phyloP scores from a whole-genome alignment of 495 filamentous ascomycete genomes.

The Lasiosphaeriaceae sp. region DNA sequence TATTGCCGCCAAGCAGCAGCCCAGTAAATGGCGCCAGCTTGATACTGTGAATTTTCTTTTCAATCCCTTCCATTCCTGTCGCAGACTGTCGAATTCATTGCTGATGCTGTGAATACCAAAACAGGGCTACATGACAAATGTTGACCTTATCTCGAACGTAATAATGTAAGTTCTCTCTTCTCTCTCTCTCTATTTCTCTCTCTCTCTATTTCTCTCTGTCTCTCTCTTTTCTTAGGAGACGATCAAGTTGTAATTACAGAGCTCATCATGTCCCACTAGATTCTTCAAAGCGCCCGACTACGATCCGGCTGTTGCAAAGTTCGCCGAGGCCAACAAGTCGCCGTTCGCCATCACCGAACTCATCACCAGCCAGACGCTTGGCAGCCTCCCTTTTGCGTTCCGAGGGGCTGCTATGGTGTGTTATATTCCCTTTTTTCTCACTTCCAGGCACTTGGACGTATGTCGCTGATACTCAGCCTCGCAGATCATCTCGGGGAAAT shows the following conservation, averaged over 20 bases:
- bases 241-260: too few relatives aligned
- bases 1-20: conserved; percentile 9
- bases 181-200: neutral
- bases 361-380: conserved; percentile 11
- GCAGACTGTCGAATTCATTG: neutral
- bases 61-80: neutral
- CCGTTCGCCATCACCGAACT: conserved; percentile 29
- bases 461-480: neutral
- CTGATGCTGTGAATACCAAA: neutral
- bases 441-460: neutral
- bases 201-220: too few relatives aligned
- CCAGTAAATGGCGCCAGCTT: conserved; percentile 15
- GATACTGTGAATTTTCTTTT: neutral
- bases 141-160: conserved; percentile 24
- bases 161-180: conserved; percentile 10
- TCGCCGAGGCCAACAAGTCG: conserved; percentile 25
- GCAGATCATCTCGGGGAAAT: conserved; percentile 28
- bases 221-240: too few relatives aligned
- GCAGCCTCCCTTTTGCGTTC: conserved; percentile 8
- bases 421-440: neutral
- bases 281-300: conserved; percentile 36
- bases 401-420: conserved; percentile 11
- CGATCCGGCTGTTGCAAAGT: conserved; percentile 19
- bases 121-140: conserved; percentile 29
- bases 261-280: conserved; percentile 7